A percentile compares a stretch with the other conserved stretches of the same genome.
These are phyloP conservation scores for Venturia aucupariae DNA, from an alignment of 2,329 filamentous ascomycete genomes.

Conservation along the genomic window DNA sequence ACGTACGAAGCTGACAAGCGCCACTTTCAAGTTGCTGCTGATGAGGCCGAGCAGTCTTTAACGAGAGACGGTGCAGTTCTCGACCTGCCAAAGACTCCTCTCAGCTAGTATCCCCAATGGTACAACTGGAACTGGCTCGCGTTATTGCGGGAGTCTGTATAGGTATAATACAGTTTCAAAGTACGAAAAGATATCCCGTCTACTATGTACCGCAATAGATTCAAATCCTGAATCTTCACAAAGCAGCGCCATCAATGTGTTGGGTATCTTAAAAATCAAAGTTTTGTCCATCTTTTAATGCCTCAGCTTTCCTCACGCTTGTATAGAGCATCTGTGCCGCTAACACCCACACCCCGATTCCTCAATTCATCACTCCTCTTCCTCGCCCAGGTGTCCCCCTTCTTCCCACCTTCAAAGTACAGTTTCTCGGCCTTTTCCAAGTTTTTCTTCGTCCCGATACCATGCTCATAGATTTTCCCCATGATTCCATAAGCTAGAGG, in stretches of 20 bases:
- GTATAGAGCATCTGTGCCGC: not conserved
- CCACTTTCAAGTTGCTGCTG: not conserved
- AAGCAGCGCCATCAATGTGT: no score
- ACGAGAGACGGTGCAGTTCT: not conserved
- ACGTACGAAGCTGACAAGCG: not conserved
- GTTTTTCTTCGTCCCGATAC: constrained; percentile 1
- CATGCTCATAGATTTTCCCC: not conserved
- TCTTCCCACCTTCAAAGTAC: not conserved
- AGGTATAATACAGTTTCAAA: no score
- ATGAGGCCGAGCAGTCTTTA: not conserved
- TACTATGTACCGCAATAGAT: no score
- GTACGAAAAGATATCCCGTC: no score
- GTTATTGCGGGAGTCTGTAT: no score
- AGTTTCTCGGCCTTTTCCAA: not conserved
- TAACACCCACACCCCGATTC: constrained; percentile 1
- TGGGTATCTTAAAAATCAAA: no score
- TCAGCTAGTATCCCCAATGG: not conserved
- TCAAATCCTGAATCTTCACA: no score
- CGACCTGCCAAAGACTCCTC: not conserved
- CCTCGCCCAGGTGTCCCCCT: not conserved
- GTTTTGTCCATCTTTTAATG: not conserved
- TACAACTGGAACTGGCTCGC: no score
- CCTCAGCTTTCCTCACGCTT: not conserved
- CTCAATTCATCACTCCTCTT: not conserved
- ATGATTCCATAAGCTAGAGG: not conserved